These are phyloP conservation scores for Meripilus lineatus DNA, from an alignment of 1,284 basidiomycete species.

Conservation along the genomic window DNA sequence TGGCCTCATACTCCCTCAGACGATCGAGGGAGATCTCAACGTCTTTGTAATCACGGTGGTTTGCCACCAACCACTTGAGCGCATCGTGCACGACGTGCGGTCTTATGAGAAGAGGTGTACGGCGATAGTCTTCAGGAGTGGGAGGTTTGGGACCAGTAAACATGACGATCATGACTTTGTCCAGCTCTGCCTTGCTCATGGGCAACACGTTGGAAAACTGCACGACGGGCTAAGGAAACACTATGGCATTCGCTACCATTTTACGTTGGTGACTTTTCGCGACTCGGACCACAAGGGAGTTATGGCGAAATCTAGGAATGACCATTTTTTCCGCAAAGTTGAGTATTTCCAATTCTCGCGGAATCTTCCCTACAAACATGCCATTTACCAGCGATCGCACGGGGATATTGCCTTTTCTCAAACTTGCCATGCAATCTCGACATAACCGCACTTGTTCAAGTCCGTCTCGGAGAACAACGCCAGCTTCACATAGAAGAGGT, in stretches of 20 bases:
- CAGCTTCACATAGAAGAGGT: no score
- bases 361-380: constrained; percentile 35
- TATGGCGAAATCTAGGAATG: constrained; percentile 27
- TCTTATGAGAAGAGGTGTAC: constrained; percentile 32
- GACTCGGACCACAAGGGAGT: constrained; percentile 26
- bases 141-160: constrained; percentile 30
- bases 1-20: constrained; percentile 26
- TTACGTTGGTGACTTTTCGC: no score
- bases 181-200: constrained; percentile 28
- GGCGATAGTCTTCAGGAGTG: constrained; percentile 26
- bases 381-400: constrained; percentile 29
- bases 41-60: constrained; percentile 33
- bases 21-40: constrained; percentile 31
- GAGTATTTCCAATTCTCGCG: constrained; percentile 23
- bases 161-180: constrained; percentile 32
- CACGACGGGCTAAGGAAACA: constrained; percentile 27
- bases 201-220: constrained; percentile 31
- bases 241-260: constrained; percentile 33
- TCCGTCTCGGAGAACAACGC: no score
- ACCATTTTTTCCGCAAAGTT: constrained; percentile 29
- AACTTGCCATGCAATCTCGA: background rate
- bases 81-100: constrained; percentile 24
- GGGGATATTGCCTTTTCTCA: constrained; percentile 15
- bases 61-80: constrained; percentile 33
- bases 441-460: no score